phyloP scores from a whole-genome alignment of 345 rosid species.

The Populus pruinosa region DNA sequence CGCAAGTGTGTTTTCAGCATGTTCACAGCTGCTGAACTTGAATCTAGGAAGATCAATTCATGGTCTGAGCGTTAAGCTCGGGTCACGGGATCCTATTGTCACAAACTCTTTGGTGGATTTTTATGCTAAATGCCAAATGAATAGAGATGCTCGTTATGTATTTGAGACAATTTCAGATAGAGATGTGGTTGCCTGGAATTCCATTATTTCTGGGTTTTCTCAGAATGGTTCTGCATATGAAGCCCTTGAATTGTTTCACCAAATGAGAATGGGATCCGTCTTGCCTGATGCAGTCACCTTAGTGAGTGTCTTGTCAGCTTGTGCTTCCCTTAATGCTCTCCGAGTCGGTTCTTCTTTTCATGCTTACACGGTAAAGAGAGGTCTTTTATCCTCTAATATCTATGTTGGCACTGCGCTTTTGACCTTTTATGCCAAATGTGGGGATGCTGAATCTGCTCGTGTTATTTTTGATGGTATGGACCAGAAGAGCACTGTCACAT shows the following conservation, averaged over 20 bases:
- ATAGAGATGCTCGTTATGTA: slow-evolving; percentile 27
- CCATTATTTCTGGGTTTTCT: slow-evolving; percentile 48
- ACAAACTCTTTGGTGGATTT: slow-evolving; percentile 33
- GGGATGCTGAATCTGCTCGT: slow-evolving; percentile 26
- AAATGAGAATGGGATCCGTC: slow-evolving; percentile 41
- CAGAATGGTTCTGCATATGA: slow-evolving; percentile 39
- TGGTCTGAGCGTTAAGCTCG: slow-evolving; percentile 20
- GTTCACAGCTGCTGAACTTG: slow-evolving; percentile 19
- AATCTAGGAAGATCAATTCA: slow-evolving; percentile 20
- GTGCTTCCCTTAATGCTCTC: slow-evolving; percentile 45
- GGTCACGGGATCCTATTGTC: slow-evolving; percentile 8
- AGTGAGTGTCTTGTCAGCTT: slow-evolving; percentile 44
- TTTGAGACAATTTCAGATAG: slow-evolving; percentile 36
- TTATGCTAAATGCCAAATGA: slow-evolving; percentile 49
- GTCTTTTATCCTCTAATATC: slow-evolving; percentile 13
- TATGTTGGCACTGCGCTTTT: slow-evolving; percentile 25
- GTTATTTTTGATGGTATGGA: slow-evolving; percentile 19
- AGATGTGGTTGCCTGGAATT: slow-evolving; percentile 57
- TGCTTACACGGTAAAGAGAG: slow-evolving; percentile 48
- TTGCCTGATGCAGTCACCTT: slow-evolving; percentile 48
- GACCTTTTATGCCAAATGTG: slow-evolving; percentile 30
- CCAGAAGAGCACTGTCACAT: slow-evolving; percentile 20
- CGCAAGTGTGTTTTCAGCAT: slow-evolving; percentile 21
- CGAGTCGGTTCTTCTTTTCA: slow-evolving; percentile 57
- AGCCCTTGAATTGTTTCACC: slow-evolving; percentile 45